Conservation (phyloP, 1,284 basidiomycete species). For the Bondarzewia mesenterica region DNA sequence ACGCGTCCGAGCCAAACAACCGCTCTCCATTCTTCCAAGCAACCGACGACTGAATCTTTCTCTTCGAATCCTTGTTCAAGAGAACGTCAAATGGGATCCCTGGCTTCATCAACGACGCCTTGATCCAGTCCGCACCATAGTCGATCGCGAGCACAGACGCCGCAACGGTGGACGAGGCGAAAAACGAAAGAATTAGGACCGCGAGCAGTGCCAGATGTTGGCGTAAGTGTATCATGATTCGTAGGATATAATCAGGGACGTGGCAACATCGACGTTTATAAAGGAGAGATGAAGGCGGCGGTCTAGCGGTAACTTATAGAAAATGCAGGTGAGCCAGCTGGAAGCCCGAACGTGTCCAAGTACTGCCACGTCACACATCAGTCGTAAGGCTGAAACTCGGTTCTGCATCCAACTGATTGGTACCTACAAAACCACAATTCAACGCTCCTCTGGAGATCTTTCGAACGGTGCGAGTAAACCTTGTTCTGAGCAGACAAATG, state of each 20-base stretch:
- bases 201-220: conserved; percentile 8
- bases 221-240: conserved; percentile 6
- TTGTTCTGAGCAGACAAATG: too few relatives aligned
- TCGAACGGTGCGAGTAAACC: too few relatives aligned
- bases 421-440: too few relatives aligned
- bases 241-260: conserved; percentile 2
- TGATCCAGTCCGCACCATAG: conserved; percentile 95
- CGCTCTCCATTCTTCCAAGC: conserved; percentile 86
- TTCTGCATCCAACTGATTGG: neutral
- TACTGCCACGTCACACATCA: neutral
- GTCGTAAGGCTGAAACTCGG: neutral
- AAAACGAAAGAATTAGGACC: conserved; percentile 7
- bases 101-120: conserved; percentile 93
- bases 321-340: neutral
- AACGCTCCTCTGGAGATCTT: too few relatives aligned
- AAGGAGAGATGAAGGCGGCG: neutral
- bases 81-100: conserved; percentile 95
- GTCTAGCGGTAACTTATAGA: neutral
- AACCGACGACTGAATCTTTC: conserved; percentile 88
- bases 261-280: conserved; percentile 6
- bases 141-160: conserved; percentile 85
- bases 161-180: conserved; percentile 5
- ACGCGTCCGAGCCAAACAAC: conserved; percentile 84
- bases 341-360: neutral
- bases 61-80: conserved; percentile 92